Base-by-base conservation (phyloP, 306 rosid genomes). In the Glycyrrhiza uralensis region DNA sequence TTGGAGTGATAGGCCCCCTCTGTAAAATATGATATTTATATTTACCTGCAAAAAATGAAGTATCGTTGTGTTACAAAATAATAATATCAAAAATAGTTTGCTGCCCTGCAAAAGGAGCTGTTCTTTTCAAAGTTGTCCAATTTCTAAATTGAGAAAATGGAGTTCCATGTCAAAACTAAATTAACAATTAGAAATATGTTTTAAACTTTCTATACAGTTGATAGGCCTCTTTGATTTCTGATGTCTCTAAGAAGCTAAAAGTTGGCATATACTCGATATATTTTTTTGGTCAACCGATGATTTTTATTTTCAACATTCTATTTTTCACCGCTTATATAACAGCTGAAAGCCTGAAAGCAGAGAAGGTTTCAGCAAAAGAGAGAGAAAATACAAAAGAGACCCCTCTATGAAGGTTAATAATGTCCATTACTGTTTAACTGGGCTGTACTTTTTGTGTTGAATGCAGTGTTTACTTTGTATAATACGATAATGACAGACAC, bases 1-100 rank as follows among this genome's bases (percentile, higher is more conserved):
- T 69, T 69, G 68, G 47, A 74, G 75, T 67, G 10, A 38, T 23
- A 60, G 57, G 39, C 10, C 20, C 35, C 6, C 17, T 29, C 1
- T 79, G 72, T 79, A 74, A 59, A 49, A 73, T 79, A 67, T 79
- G 33, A 35, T 38, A 44, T 63, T 58, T 14, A 14, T 20, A 33
- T 58, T 10, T 12, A 79, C 70, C 54, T 38, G 44, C 66, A 6
- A 69, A 30, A 61, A 20, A 33, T 59, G 10, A 54, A 72, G 58
- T 35, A 72, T 33, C 24, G 4, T 9, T 24, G 6, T 20, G 35
- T 15, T 15, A 26, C 28, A 23, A 39, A 68, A 26, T 41, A 39
- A 49, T 26, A 49, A 32, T 29, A 59, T 32, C 54, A 41, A 49
- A 8, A 45, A 36, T 24, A 61, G 7, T 18, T 72, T 67, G 32